Conservation (phyloP, 1,284 basidiomycete species). For the Apiotrichum mycotoxinovorans region DNA sequence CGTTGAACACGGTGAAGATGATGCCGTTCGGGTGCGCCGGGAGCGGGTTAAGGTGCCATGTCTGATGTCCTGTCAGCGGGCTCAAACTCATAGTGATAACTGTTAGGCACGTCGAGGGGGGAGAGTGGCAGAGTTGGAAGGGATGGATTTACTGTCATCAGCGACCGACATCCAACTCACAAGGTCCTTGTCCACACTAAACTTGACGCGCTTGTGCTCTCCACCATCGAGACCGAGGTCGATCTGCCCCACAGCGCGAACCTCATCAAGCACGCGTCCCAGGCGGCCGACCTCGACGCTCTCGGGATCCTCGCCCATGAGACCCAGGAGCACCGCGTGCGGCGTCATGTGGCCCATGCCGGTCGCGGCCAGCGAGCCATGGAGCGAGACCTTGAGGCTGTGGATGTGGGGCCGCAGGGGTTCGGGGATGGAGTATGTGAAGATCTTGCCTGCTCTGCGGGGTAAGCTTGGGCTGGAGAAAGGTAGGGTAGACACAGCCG, state of each 20-base stretch:
- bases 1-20: constrained; percentile 80
- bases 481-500: too few species aligned
- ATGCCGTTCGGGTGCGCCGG: constrained; percentile 72
- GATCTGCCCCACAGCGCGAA: constrained; percentile 28
- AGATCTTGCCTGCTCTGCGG: constrained; percentile 33
- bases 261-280: constrained; percentile 31
- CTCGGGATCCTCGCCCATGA: constrained; percentile 64
- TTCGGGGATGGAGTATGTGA: constrained; percentile 31
- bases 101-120: too few species aligned
- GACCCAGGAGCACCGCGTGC: constrained; percentile 82
- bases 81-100: too few species aligned
- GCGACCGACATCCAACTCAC: constrained; percentile 63
- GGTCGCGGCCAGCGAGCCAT: constrained; percentile 55
- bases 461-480: too few species aligned
- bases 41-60: constrained; percentile 38
- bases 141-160: too few species aligned
- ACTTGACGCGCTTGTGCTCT: constrained; percentile 70
- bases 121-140: too few species aligned
- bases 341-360: constrained; percentile 88
- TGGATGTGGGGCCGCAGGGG: constrained; percentile 56
- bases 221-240: constrained; percentile 60
- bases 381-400: constrained; percentile 77
- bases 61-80: too few species aligned
- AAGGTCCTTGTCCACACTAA: constrained; percentile 85
- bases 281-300: constrained; percentile 39